Conservation (phyloP, 345 rosid species). For the Pistacia integerrima region DNA sequence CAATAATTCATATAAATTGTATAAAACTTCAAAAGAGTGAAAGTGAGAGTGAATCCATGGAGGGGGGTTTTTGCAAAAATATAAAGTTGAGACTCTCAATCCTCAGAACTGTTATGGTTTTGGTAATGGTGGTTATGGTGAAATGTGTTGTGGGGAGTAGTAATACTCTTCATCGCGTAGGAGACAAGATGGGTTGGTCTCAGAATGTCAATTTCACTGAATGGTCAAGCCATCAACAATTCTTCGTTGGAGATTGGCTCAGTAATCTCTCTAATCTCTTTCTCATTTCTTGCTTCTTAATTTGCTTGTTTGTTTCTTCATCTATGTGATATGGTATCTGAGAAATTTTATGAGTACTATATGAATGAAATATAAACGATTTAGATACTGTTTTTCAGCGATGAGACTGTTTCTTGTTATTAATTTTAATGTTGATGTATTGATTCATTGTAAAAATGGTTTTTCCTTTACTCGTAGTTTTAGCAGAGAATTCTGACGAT, state of each 20-base stretch:
- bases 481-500: no score
- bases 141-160: neutral
- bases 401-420: no score
- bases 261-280: slow-evolving; percentile 23
- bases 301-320: neutral
- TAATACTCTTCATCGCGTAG: slow-evolving; percentile 28
- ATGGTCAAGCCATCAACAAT: slow-evolving; percentile 32
- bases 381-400: no score
- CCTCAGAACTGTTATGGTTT: slow-evolving; percentile 4
- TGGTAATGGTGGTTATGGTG: slow-evolving; percentile 4
- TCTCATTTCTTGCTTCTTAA: neutral
- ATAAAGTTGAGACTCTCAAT: neutral
- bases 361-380: no score
- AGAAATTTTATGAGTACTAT: no score
- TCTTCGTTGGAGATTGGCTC: slow-evolving; percentile 46
- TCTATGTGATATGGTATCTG: no score
- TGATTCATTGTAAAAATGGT: no score
- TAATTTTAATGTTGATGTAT: no score
- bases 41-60: neutral
- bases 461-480: no score
- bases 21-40: neutral
- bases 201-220: slow-evolving; percentile 33
- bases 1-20: no score
- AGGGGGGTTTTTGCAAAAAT: neutral
- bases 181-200: slow-evolving; percentile 37